Percentiles rank a stretch among this genome's conserved stretches.
Conservation (phyloP, 1,284 basidiomycete genomes). For the Crucibulum cyathiforme region DNA sequence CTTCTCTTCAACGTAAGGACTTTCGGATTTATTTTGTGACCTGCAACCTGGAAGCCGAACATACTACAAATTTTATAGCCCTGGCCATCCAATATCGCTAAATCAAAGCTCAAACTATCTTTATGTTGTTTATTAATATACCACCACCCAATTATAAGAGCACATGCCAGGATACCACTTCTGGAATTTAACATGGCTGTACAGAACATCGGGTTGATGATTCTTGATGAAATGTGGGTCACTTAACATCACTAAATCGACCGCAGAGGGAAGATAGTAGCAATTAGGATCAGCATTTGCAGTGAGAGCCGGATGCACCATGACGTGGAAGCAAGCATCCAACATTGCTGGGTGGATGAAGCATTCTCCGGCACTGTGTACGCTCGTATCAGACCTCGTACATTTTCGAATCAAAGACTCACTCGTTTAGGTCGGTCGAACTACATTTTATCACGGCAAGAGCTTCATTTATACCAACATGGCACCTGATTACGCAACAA, state of each 20-base stretch:
- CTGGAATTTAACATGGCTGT: conserved; percentile 17
- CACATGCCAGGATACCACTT: conserved; percentile 25
- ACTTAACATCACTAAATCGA: conserved; percentile 17
- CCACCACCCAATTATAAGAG: not conserved
- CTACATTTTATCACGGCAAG: no score
- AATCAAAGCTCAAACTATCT: not conserved
- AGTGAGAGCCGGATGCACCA: conserved; percentile 17
- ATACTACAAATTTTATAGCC: no score
- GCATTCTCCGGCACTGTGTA: conserved; percentile 28
- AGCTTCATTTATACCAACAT: no score
- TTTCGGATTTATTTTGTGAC: no score
- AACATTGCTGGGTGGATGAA: conserved; percentile 47
- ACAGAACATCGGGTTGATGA: conserved; percentile 11
- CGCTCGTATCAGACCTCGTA: conserved; percentile 1
- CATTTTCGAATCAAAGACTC: not conserved
- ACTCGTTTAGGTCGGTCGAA: no score
- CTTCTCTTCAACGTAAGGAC: no score
- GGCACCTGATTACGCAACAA: no score
- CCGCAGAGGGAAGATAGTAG: conserved; percentile 23
- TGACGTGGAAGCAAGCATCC: conserved; percentile 24
- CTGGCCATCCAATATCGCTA: no score
- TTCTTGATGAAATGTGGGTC: conserved; percentile 8
- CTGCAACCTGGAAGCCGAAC: no score
- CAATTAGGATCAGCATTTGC: conserved; percentile 21
- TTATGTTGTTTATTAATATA: not conserved